Base-by-base conservation (phyloP, 441 rosid genomes). In the Erodium chrysanthum region DNA sequence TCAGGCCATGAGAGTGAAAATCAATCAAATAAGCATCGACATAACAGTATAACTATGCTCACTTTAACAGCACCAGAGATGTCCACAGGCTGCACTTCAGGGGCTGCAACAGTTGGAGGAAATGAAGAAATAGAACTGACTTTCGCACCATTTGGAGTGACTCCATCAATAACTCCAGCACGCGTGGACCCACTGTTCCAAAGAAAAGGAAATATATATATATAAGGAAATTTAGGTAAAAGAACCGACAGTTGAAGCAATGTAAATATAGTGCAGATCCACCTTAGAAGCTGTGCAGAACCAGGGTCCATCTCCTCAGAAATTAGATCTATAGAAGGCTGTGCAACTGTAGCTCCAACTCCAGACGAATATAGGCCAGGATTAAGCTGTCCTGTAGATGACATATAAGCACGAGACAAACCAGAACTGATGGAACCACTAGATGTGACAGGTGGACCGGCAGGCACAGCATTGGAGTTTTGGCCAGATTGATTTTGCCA, bases 401-500 rank as follows among this genome's bases (percentile, higher is more conserved):
- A 70, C 78, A 86, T 85, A 77, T 79, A 86, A 46, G 84, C 59
- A 75, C 84, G 79, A 65, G 83, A 68, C 44, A 84, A 71, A 65
- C 77, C 84, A 80, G 80, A 66, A 62, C 84, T 89, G 66, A 60
- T 27, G 31, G 64, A 60, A 14, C 35, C 17, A 60, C 75, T 79
- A 66, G 96, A 78, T 59, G 88, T 76, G 75, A 81, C 66, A 65
- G 86, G 74, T 76, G 88, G 75, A 37, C 85, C 79, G 8, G 84
- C 72, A 48, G 93, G 79, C 71, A 83, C 42, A 42, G 85, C 62
- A 71, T 84, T 89, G 12, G 96, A 77, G 29, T 79, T 81, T 75
- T 86, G 96, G 79, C 78, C 79, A 60, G 98, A 86, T 68, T 88
- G 99, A 71, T 86, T 95, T 84, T 92, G 98, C 97, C 86, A 90